Conservation (phyloP, 768 basidiomycete species). For the Leucocoprinus leucothites region DNA sequence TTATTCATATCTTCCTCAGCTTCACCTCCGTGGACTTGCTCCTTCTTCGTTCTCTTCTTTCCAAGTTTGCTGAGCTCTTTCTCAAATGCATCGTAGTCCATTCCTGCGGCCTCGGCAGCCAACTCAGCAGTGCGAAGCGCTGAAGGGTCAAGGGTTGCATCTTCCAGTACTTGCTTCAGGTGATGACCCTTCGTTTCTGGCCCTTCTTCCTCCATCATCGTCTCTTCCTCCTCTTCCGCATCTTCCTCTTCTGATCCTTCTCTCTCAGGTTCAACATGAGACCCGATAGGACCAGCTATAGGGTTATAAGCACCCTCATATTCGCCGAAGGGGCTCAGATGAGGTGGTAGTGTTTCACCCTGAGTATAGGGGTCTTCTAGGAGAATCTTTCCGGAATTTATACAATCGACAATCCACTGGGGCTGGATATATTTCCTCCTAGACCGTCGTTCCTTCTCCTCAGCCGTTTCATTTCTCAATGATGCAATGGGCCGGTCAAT, state of each 20-base stretch:
- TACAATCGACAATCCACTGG: conserved; percentile 96
- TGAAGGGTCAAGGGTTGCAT: conserved; percentile 45
- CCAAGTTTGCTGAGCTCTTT: conserved; percentile 64
- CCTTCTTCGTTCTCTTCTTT: conserved; percentile 32
- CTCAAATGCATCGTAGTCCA: conserved; percentile 78
- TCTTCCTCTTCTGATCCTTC: conserved; percentile 29
- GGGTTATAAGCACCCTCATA: conserved; percentile 76
- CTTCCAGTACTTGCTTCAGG: conserved; percentile 9
- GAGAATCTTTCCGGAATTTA: conserved; percentile 83
- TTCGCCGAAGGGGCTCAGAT: conserved; percentile 93
- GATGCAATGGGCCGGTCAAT: conserved; percentile 77
- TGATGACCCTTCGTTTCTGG: conserved; percentile 7
- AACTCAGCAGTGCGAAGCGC: conserved; percentile 85
- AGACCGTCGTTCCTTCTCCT: conserved; percentile 57
- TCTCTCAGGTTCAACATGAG: conserved; percentile 29
- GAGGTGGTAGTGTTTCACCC: conserved; percentile 86
- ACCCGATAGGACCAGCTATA: conserved; percentile 35
- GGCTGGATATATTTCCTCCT: conserved; percentile 91
- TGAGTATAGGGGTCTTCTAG: conserved; percentile 84
- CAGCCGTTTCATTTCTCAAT: conserved; percentile 47
- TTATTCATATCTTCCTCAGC: conserved; percentile 88
- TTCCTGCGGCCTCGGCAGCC: conserved; percentile 85
- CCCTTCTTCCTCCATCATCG: conserved; percentile 13
- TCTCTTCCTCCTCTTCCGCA: conserved; percentile 16
- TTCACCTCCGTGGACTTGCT: conserved; percentile 30